A percentile compares a stretch with the other conserved stretches of the same genome.
These are phyloP conservation scores for Termitomyces titanicus DNA, from an alignment of 768 basidiomycete species.

Conservation along the genomic window DNA sequence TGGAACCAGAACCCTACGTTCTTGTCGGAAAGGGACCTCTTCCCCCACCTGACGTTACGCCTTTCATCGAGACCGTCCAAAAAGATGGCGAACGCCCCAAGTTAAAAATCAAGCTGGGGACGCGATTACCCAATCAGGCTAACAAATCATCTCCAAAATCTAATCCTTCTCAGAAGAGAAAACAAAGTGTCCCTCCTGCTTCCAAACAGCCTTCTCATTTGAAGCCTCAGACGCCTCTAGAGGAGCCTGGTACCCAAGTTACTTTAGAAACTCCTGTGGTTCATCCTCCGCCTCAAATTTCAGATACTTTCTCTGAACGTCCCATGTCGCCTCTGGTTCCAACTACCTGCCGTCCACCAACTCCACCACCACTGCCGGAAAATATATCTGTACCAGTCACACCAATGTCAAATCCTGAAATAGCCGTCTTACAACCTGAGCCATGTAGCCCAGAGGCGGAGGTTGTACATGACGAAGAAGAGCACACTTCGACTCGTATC, in stretches of 20 bases:
- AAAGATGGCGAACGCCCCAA: slow-evolving; percentile 31
- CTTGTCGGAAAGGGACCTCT: slow-evolving; percentile 19
- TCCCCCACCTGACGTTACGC: slow-evolving; percentile 26
- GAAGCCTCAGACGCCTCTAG: neutral
- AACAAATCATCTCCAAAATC: slow-evolving; percentile 21
- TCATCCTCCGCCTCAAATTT: neutral
- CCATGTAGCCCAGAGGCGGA: slow-evolving; percentile 11
- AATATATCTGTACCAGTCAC: slow-evolving; percentile 11
- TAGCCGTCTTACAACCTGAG: slow-evolving; percentile 14
- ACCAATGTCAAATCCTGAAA: slow-evolving; percentile 28
- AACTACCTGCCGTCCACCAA: neutral
- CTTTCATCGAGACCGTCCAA: slow-evolving; percentile 18
- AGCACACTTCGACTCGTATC: neutral
- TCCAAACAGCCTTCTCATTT: slow-evolving; percentile 13
- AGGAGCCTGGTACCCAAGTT: neutral
- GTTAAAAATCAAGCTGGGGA: slow-evolving; percentile 32
- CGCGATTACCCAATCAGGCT: slow-evolving; percentile 10
- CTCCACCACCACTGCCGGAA: neutral
- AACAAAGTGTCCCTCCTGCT: slow-evolving; percentile 14
- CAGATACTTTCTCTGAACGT: neutral
- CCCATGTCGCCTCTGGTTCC: neutral
- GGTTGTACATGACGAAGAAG: neutral
- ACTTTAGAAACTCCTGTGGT: neutral
- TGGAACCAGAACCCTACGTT: slow-evolving; percentile 22
- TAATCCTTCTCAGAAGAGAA: slow-evolving; percentile 22